phyloP scores from a whole-genome alignment of 306 rosid genomes.

The Acacia acuminata region DNA sequence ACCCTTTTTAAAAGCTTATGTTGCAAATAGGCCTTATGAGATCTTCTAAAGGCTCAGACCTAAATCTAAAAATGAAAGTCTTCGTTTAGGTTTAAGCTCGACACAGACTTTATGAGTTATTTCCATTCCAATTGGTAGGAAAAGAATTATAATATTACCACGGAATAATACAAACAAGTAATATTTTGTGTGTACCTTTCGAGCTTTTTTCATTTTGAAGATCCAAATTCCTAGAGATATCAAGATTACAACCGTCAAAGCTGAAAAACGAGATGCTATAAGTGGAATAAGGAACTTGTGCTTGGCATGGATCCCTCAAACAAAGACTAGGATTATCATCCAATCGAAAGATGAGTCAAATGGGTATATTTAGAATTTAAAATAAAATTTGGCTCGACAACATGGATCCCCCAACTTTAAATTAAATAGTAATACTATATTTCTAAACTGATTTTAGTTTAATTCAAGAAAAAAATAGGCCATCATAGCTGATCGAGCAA shows the following conservation, averaged over 20 bases:
- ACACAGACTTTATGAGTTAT: too few relatives aligned
- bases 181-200: neutral
- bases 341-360: neutral
- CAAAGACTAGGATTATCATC: slow-evolving; percentile 6
- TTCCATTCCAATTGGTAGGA: too few relatives aligned
- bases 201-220: neutral
- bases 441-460: neutral
- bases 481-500: neutral
- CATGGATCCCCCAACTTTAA: too few relatives aligned
- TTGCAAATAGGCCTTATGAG: too few relatives aligned
- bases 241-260: neutral
- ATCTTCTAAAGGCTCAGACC: too few relatives aligned
- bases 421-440: neutral
- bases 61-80: too few relatives aligned
- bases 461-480: neutral
- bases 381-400: too few relatives aligned
- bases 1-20: too few relatives aligned
- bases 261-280: neutral
- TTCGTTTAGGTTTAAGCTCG: too few relatives aligned
- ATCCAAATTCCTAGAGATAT: neutral
- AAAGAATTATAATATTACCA: neutral
- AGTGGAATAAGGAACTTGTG: neutral
- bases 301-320: neutral
- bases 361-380: neutral
- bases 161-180: neutral